phyloP scores from a whole-genome alignment of 2,329 filamentous ascomycete genomes.

The Microcera coccophila region DNA sequence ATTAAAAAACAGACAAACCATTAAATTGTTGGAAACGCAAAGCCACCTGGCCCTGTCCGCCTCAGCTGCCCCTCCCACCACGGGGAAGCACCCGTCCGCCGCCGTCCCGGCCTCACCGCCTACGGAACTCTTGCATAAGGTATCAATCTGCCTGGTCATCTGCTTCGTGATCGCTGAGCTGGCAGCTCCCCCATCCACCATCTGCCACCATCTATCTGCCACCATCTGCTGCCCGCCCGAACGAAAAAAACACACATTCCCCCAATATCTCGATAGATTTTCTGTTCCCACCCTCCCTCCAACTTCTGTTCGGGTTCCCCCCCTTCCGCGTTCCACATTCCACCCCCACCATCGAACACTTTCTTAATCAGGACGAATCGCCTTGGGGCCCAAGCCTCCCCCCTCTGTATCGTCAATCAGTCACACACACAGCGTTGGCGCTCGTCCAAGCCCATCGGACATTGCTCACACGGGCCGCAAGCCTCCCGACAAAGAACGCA shows the following conservation, averaged over 20 bases:
- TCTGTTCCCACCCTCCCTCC: too few relatives aligned
- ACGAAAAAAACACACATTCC: too few relatives aligned
- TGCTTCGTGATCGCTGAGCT: constrained; percentile 35
- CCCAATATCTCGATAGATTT: too few relatives aligned
- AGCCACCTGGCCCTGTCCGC: neutral
- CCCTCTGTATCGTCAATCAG: neutral
- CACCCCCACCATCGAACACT: too few relatives aligned
- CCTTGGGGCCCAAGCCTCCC: neutral
- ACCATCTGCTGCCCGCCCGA: constrained; percentile 11
- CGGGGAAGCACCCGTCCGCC: neutral
- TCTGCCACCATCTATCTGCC: constrained; percentile 17
- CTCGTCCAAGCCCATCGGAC: neutral
- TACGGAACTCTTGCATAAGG: neutral
- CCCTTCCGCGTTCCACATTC: too few relatives aligned
- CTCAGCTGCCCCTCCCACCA: neutral
- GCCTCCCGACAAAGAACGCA: neutral
- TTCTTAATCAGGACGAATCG: too few relatives aligned
- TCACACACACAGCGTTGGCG: neutral
- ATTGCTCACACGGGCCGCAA: neutral
- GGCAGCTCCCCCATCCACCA: constrained; percentile 19
- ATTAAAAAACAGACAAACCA: too few relatives aligned
- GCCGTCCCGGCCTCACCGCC: neutral
- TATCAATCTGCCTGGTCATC: constrained; percentile 29
- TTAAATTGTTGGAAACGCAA: too few relatives aligned
- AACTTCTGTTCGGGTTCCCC: too few relatives aligned